Evolutionary conservation across 106 monocot genomes (phyloP).

Genomic region (Dendrobium officinale): DNA sequence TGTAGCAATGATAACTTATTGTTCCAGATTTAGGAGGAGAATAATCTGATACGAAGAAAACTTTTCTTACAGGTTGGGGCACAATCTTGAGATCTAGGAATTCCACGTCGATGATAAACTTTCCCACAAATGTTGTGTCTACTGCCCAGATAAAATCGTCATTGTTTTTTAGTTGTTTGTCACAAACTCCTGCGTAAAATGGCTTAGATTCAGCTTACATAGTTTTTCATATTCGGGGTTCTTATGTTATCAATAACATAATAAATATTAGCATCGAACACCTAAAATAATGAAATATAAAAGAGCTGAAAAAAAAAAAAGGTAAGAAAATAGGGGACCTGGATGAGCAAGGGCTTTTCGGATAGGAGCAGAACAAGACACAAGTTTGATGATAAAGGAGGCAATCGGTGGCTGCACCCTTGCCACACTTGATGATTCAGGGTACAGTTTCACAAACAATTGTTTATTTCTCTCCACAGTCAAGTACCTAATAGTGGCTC

Average conservation of each 20-base stretch:
- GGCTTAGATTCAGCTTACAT: not conserved
- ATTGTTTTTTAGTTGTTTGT: conserved; percentile 73
- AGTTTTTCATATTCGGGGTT: not conserved
- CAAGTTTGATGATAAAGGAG: conserved; percentile 71
- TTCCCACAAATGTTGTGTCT: conserved; percentile 46
- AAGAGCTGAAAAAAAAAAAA: not conserved
- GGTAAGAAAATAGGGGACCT: conserved; percentile 26
- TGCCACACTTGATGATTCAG: conserved; percentile 64
- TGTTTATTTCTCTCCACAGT: conserved; percentile 84
- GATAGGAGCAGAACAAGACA: conserved; percentile 40
- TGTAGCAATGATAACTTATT: too few relatives aligned
- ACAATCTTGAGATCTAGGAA: conserved; percentile 71
- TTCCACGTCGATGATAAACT: conserved; percentile 71
- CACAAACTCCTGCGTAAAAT: conserved; percentile 51
- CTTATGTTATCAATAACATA: not conserved
- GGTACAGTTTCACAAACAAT: conserved; percentile 63
- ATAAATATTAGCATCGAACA: not conserved
- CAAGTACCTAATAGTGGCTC: conserved; percentile 39
- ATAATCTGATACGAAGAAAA: too few relatives aligned
- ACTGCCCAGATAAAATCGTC: conserved; percentile 81
- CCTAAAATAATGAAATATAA: not conserved
- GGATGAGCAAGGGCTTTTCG: conserved; percentile 66
- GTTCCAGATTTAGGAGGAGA: too few relatives aligned
- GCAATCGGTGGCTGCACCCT: conserved; percentile 75
- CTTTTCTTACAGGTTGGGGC: conserved; percentile 41